These are phyloP conservation scores for Smallanthus sonchifolius DNA, from an alignment of 129 eudicot genomes.

Conservation along the genomic window DNA sequence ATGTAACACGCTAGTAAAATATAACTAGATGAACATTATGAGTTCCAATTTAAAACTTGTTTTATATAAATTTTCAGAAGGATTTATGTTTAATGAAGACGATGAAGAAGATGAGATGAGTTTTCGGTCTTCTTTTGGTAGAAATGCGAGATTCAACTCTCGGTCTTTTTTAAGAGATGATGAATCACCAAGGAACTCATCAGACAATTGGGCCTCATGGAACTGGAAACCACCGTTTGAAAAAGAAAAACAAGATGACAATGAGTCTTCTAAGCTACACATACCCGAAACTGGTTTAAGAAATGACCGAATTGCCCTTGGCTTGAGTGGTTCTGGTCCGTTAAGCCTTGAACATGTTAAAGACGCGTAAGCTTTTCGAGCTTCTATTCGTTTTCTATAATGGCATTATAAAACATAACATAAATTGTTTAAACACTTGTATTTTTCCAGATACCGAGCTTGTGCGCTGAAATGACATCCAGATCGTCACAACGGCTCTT, in stretches of 20 bases:
- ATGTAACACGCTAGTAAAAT: no score
- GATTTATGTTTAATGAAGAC: slow-evolving; percentile 57
- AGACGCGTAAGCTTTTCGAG: slow-evolving; percentile 51
- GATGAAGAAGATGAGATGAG: slow-evolving; percentile 49
- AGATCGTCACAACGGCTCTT: slow-evolving; percentile 82
- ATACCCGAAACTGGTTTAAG: slow-evolving; percentile 28
- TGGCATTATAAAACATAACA: background rate
- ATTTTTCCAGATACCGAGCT: slow-evolving; percentile 58
- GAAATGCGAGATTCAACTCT: slow-evolving; percentile 33
- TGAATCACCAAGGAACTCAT: slow-evolving; percentile 50
- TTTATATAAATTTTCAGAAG: slow-evolving; percentile 35
- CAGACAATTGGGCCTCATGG: slow-evolving; percentile 41
- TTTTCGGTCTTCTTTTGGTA: slow-evolving; percentile 67
- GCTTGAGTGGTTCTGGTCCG: slow-evolving; percentile 78
- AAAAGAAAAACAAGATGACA: slow-evolving; percentile 44
- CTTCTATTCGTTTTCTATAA: background rate
- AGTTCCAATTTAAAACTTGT: slow-evolving; percentile 1
- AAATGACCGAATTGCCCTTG: slow-evolving; percentile 62
- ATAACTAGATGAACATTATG: background rate
- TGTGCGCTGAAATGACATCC: slow-evolving; percentile 95
- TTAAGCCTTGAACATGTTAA: slow-evolving; percentile 71
- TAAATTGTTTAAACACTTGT: background rate
- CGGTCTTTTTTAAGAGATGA: slow-evolving; percentile 57
- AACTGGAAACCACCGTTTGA: background rate
- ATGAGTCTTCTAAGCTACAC: slow-evolving; percentile 43